These are phyloP conservation scores for Elsinoe ampelina DNA, from an alignment of 2,329 filamentous ascomycete genomes.

Conservation along the genomic window DNA sequence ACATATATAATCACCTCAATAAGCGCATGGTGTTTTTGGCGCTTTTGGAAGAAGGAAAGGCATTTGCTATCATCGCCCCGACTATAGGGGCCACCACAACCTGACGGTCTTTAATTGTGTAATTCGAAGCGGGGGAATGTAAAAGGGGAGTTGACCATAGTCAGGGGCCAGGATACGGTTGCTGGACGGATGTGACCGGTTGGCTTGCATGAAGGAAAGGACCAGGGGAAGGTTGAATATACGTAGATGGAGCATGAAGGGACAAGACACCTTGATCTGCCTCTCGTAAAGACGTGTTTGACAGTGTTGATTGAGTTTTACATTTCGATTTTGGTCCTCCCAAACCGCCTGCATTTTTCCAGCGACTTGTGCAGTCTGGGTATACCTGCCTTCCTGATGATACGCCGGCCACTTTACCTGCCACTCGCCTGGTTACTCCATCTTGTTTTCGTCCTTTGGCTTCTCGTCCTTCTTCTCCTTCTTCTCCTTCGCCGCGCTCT, in stretches of 20 bases:
- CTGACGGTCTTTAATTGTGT: constrained; percentile 9
- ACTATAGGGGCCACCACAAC: background rate
- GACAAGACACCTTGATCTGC: background rate
- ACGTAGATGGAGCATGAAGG: constrained; percentile 3
- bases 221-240: background rate
- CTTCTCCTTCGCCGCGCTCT: constrained; percentile 22
- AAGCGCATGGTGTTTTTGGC: constrained; percentile 1
- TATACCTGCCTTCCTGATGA: background rate
- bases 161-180: background rate
- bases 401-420: background rate
- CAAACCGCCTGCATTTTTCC: background rate
- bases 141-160: background rate
- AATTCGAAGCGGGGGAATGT: background rate
- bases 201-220: background rate
- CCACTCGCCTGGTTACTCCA: background rate
- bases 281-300: background rate
- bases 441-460: constrained; percentile 10
- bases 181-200: background rate
- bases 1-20: background rate
- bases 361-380: background rate
- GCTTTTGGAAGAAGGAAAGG: background rate
- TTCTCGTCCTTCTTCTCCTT: constrained; percentile 12
- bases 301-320: background rate
- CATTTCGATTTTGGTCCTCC: background rate
- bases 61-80: background rate